Base-by-base conservation (phyloP, 2,329 filamentous ascomycete species). In the Pseudogymnoascus sp. region DNA sequence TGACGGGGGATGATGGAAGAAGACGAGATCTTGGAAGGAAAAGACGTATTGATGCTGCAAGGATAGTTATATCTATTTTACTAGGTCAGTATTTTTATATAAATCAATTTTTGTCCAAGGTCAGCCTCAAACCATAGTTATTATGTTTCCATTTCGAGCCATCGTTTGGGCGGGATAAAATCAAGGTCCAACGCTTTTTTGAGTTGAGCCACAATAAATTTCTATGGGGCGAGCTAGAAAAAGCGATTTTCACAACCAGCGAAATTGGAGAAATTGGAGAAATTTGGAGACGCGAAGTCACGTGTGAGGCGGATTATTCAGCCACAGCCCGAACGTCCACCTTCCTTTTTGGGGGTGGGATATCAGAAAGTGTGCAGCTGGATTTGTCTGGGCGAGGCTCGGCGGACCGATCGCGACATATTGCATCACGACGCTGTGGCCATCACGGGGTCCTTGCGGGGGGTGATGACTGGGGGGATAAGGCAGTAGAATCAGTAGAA, bases 231-330 rank as follows among this genome's bases (percentile, higher is more conserved):
- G 25, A 30, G 43, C 43, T 50, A 50, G 43, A 25, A 50, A 50
- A 50, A 18, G 15, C 43, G 43, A 50, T 50, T 50, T 50, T 50
- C 43, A 50, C 22, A 18, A 18, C 43, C 25, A 50, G 43, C 25
- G 4, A 50, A 50, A 50, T 50, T 50, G 43, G 43, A 50, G 43
- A 50, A 50, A 50, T 50, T 50, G 43, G 43, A 50, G 43, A 33
- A 50, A 50, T 30, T 50, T 15, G 43, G 43, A 50, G 43, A 50
- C 4, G 25, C 5, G 1, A 12, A 4, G 4, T 50, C 43, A 50
- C 43, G 43, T 50, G 43, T 30, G 2, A 4, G 0, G 2, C 4
- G n/a, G n/a, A 30, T 30, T 50, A n/a, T 50, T 50, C 43, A 50
- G 43, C 43, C 43, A 50, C 43, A 50, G 28, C 43, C 43, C 43